These are phyloP conservation scores for Isatis lusitanica DNA, from an alignment of 441 rosid genomes.

Conservation along the genomic window DNA sequence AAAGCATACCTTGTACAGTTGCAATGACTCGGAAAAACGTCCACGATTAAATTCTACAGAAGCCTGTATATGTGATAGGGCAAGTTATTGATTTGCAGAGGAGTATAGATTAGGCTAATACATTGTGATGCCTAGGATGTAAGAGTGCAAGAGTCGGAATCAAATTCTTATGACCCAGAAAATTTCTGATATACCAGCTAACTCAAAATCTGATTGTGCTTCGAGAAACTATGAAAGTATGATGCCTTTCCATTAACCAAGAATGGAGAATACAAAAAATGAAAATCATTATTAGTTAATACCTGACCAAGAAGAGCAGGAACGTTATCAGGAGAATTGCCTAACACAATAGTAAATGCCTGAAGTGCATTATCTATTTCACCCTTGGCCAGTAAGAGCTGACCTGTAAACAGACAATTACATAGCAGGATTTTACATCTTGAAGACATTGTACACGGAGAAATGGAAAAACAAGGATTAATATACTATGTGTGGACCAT, in stretches of 20 bases:
- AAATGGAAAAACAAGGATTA: background rate
- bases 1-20: conserved; percentile 75
- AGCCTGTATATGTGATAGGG: conserved; percentile 58
- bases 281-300: conserved; percentile 3
- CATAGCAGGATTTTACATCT: conserved; percentile 19
- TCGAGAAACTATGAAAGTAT: background rate
- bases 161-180: background rate
- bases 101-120: conserved; percentile 16
- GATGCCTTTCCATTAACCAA: background rate
- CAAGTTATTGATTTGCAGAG: conserved; percentile 19
- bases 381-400: conserved; percentile 95
- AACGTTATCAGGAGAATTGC: conserved; percentile 74
- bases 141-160: background rate
- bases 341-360: conserved; percentile 87
- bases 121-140: background rate
- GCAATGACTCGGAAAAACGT: conserved; percentile 81
- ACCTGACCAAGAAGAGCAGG: conserved; percentile 99
- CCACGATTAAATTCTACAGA: conserved; percentile 88
- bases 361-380: conserved; percentile 88
- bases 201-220: background rate
- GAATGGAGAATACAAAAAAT: background rate
- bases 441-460: background rate
- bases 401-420: conserved; percentile 59
- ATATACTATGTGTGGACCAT: background rate
- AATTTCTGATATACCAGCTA: conserved; percentile 3